Percentiles rank a stretch among this genome's conserved stretches.
Conservation (phyloP, 176 grass and related monocot genomes). For the Aegilops umbellulata region DNA sequence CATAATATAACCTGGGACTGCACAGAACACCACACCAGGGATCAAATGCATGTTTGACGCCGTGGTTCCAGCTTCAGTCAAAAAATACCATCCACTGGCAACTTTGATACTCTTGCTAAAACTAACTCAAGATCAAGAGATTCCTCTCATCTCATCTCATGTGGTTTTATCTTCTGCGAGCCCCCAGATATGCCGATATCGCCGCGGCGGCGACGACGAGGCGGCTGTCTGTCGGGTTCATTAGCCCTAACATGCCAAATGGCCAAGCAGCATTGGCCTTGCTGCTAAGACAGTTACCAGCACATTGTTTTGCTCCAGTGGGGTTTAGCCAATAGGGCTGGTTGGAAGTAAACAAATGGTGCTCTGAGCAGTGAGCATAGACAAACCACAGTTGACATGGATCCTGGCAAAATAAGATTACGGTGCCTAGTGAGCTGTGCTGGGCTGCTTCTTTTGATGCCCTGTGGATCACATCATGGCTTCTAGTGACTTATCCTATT, state of each 20-base stretch:
- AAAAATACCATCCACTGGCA: not conserved
- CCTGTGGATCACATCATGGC: constrained; percentile 40
- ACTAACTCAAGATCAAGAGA: constrained; percentile 12
- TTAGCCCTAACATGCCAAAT: constrained; percentile 8
- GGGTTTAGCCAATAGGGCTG: not conserved
- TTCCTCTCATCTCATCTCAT: constrained; percentile 23
- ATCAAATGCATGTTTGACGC: constrained; percentile 29
- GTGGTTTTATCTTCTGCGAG: not conserved
- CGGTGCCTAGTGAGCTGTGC: constrained; percentile 12
- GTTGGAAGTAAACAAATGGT: constrained; percentile 11
- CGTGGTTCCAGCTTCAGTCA: not conserved
- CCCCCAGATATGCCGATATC: constrained; percentile 6
- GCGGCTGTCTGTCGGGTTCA: constrained; percentile 3
- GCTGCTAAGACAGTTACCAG: constrained; percentile 1
- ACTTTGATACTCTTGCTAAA: not conserved
- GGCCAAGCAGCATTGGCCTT: constrained; percentile 14
- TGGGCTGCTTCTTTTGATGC: constrained; percentile 20
- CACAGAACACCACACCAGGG: constrained; percentile 9
- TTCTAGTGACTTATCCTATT: constrained; percentile 7
- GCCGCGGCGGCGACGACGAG: not conserved
- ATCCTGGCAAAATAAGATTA: constrained; percentile 12
- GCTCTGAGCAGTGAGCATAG: not conserved
- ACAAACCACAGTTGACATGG: constrained; percentile 24
- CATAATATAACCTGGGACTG: not conserved
- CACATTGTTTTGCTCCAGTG: constrained; percentile 5